Conservation (phyloP, 2,329 filamentous ascomycete species). For the Penicillium sp. region DNA sequence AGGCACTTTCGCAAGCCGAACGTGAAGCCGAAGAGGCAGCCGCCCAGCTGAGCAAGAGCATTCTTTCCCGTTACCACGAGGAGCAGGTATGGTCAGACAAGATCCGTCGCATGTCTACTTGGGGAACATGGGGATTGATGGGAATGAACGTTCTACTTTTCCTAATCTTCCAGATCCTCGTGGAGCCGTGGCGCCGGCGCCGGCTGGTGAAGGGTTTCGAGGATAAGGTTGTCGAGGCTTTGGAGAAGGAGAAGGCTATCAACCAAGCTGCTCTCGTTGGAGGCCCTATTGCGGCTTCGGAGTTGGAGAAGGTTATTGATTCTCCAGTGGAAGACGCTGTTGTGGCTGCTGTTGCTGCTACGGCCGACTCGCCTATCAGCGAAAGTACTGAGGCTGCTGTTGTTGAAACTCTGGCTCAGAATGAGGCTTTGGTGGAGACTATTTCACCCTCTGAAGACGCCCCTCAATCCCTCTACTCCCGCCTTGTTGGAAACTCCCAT, state of each 20-base stretch:
- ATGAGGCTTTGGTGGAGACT: background rate
- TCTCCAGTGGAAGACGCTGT: background rate
- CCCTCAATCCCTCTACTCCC: slow-evolving; percentile 22
- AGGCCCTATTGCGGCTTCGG: background rate
- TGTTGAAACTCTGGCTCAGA: background rate
- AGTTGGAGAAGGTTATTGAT: slow-evolving; percentile 14
- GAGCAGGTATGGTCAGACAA: slow-evolving; percentile 99
- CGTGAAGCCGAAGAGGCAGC: slow-evolving; percentile 75
- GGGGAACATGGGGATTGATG: slow-evolving; percentile 98
- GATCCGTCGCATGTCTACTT: slow-evolving; percentile 92
- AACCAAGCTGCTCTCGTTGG: slow-evolving; percentile 16
- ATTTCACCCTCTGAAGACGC: background rate
- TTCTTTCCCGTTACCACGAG: slow-evolving; percentile 91
- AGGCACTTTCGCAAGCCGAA: slow-evolving; percentile 73
- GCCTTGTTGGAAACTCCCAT: slow-evolving; percentile 21
- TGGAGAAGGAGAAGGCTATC: slow-evolving; percentile 66
- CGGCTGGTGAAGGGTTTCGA: slow-evolving; percentile 81
- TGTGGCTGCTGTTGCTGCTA: background rate
- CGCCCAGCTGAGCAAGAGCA: slow-evolving; percentile 74
- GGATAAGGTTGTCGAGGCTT: slow-evolving; percentile 68
- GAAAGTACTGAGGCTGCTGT: background rate
- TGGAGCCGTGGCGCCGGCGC: slow-evolving; percentile 87
- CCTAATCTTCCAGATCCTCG: slow-evolving; percentile 79
- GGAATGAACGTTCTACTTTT: slow-evolving; percentile 91
- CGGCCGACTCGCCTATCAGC: background rate